These are phyloP conservation scores for Neonectria coccinea DNA, from an alignment of 2,329 filamentous ascomycete genomes.

Conservation along the genomic window DNA sequence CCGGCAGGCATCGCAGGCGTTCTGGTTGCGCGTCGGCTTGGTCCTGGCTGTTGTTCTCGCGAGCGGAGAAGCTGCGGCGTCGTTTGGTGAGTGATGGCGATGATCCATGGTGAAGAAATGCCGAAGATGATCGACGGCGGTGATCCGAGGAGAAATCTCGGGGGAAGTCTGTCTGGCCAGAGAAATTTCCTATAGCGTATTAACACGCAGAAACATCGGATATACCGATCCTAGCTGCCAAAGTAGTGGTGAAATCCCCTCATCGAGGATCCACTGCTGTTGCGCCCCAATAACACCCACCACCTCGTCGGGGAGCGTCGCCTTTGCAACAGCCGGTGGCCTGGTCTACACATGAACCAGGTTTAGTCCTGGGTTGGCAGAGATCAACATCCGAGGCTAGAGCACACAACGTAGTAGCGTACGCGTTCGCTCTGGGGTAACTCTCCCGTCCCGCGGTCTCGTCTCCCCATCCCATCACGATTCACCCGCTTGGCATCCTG, in stretches of 20 bases:
- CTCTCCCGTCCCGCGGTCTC: background rate
- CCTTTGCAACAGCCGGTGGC: background rate
- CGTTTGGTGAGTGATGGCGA: background rate
- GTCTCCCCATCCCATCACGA: background rate
- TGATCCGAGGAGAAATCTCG: slow-evolving; percentile 41
- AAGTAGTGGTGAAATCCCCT: slow-evolving; percentile 7
- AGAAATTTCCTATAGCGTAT: background rate
- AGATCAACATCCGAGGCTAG: background rate
- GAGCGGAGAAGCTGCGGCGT: slow-evolving; percentile 4
- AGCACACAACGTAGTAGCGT: no score
- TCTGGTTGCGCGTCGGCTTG: slow-evolving; percentile 35
- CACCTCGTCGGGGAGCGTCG: background rate
- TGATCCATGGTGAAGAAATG: background rate
- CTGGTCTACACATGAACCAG: background rate
- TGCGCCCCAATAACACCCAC: slow-evolving; percentile 21
- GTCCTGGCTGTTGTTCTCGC: background rate
- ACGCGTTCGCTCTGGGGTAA: slow-evolving; percentile 5
- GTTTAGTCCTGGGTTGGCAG: background rate
- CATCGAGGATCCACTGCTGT: slow-evolving; percentile 5
- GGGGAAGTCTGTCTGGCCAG: slow-evolving; percentile 12
- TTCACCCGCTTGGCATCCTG: background rate
- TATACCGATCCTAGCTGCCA: slow-evolving; percentile 15
- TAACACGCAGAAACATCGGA: slow-evolving; percentile 41
- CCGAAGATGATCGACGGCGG: background rate
- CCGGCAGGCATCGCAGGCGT: slow-evolving; percentile 42